These are phyloP conservation scores for Acanthamoeba culbertsoni DNA, from an alignment of 208 protist genomes.

Conservation along the genomic window DNA sequence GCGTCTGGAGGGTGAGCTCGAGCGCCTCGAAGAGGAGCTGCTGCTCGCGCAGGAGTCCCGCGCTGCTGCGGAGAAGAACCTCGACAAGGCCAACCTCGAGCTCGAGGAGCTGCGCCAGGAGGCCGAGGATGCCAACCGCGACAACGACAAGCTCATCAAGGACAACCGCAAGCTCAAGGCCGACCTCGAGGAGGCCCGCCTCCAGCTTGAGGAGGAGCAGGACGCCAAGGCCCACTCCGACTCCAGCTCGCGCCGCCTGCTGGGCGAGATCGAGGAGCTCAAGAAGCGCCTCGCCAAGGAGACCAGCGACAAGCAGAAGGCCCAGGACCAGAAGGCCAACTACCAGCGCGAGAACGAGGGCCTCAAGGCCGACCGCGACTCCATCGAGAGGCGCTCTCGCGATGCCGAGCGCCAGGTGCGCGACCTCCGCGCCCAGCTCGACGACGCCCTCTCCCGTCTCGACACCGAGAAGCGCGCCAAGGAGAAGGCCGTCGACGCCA, in stretches of 20 bases:
- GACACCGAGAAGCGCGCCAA: conserved; percentile 64
- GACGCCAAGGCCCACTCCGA: conserved; percentile 47
- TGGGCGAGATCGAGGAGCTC: conserved; percentile 60
- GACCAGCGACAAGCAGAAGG: conserved; percentile 38
- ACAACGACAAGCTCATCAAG: background rate
- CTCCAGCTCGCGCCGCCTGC: conserved; percentile 63
- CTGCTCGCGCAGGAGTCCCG: conserved; percentile 55
- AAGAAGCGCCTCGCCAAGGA: conserved; percentile 2
- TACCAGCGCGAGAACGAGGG: conserved; percentile 61
- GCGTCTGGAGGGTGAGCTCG: conserved; percentile 58
- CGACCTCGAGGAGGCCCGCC: conserved; percentile 63
- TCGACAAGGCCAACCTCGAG: conserved; percentile 24
- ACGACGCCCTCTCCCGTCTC: conserved; percentile 62
- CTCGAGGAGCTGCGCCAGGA: conserved; percentile 4
- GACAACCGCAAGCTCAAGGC: conserved; percentile 41
- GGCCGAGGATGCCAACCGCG: background rate
- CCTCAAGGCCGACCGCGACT: conserved; percentile 56
- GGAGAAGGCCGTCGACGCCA: conserved; percentile 62
- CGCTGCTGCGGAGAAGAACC: conserved; percentile 44
- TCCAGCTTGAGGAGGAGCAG: conserved; percentile 66
- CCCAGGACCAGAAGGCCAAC: conserved; percentile 28
- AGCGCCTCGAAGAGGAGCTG: conserved; percentile 58
- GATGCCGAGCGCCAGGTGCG: conserved; percentile 54
- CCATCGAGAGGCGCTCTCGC: conserved; percentile 57
- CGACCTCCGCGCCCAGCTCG: conserved; percentile 47